These are phyloP conservation scores for Acrocalymma vagum DNA, from an alignment of 2,329 filamentous ascomycete species.

Conservation along the genomic window DNA sequence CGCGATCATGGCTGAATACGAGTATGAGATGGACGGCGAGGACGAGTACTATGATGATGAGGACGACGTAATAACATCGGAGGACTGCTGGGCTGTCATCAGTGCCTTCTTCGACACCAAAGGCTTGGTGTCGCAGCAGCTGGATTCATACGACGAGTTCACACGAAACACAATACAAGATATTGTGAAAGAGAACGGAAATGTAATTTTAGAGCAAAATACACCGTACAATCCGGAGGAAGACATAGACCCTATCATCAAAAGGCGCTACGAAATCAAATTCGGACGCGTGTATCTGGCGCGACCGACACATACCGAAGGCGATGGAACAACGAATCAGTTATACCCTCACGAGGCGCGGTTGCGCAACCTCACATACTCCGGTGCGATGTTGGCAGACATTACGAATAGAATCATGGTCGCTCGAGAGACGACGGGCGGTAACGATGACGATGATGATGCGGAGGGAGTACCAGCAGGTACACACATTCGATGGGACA, in stretches of 20 bases:
- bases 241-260: slow-evolving; percentile 73
- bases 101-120: slow-evolving; percentile 96
- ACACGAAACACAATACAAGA: slow-evolving; percentile 94
- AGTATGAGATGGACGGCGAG: slow-evolving; percentile 71
- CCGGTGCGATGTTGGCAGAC: slow-evolving; percentile 87
- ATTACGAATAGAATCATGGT: slow-evolving; percentile 86
- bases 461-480: slow-evolving; percentile 43
- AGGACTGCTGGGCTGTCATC: slow-evolving; percentile 99
- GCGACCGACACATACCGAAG: slow-evolving; percentile 89
- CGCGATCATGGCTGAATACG: slow-evolving; percentile 62
- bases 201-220: slow-evolving; percentile 92
- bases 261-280: slow-evolving; percentile 93
- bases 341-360: slow-evolving; percentile 95
- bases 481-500: slow-evolving; percentile 56
- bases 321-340: slow-evolving; percentile 85
- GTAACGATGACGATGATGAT: slow-evolving; percentile 69
- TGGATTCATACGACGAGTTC: slow-evolving; percentile 98
- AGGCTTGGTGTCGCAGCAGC: slow-evolving; percentile 94
- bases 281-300: slow-evolving; percentile 91
- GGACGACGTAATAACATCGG: slow-evolving; percentile 81
- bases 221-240: slow-evolving; percentile 79
- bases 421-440: slow-evolving; percentile 77
- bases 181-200: slow-evolving; percentile 89
- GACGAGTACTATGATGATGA: slow-evolving; percentile 68
- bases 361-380: slow-evolving; percentile 94